Conservation (phyloP, 768 basidiomycete species). For the Termitomyces sp. region DNA sequence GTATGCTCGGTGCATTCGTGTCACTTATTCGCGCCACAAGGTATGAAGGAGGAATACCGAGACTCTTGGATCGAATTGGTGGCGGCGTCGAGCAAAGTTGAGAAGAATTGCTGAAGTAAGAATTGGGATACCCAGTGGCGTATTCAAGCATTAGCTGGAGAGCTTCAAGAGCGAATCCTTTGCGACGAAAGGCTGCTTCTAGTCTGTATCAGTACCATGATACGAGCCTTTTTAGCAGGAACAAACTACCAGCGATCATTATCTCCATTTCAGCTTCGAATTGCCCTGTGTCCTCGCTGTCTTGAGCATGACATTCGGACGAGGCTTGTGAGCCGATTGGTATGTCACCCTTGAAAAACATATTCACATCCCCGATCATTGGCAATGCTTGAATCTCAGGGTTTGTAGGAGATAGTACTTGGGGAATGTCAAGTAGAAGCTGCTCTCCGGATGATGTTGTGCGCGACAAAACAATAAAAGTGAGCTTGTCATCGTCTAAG, state of each 20-base stretch:
- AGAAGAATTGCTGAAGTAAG: conserved; percentile 15
- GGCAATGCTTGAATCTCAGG: conserved; percentile 31
- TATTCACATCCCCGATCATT: conserved; percentile 92
- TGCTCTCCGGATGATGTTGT: conserved; percentile 12
- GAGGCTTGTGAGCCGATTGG: conserved; percentile 7
- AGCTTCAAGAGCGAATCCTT: conserved; percentile 60
- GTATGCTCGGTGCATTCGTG: conserved; percentile 63
- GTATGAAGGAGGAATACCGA: conserved; percentile 36
- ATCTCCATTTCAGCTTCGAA: conserved; percentile 84
- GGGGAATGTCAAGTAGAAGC: background rate
- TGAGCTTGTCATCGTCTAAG: conserved; percentile 82
- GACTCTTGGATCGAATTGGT: conserved; percentile 21
- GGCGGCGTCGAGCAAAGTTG: background rate
- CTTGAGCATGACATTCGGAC: conserved; percentile 18
- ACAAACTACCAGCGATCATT: conserved; percentile 77
- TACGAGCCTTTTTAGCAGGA: background rate
- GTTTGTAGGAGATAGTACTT: conserved; percentile 23
- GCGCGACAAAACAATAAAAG: conserved; percentile 80
- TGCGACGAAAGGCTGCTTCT: conserved; percentile 67
- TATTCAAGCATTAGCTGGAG: conserved; percentile 67
- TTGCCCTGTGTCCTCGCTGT: conserved; percentile 29
- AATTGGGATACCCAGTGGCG: conserved; percentile 41
- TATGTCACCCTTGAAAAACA: conserved; percentile 66
- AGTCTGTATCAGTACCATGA: background rate
- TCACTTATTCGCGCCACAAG: conserved; percentile 72